These are phyloP conservation scores for Tagetes patula DNA, from an alignment of 129 eudicot species.

Conservation along the genomic window DNA sequence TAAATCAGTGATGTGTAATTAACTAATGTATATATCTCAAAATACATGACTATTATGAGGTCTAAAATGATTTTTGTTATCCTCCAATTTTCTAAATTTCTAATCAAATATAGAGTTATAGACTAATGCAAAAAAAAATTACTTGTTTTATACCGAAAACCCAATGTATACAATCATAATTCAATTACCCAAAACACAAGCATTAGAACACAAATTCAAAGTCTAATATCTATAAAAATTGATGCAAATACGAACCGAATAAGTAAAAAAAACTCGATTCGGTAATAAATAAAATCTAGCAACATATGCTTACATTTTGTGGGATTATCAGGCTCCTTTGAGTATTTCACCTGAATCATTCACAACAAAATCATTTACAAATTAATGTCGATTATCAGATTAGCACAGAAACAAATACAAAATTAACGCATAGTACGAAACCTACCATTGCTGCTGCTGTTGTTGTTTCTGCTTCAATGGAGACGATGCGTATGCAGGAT, in stretches of 20 bases:
- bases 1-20: background rate
- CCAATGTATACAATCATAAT: background rate
- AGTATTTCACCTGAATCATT: slow-evolving; percentile 47
- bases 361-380: background rate
- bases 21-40: background rate
- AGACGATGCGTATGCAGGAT: background rate
- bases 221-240: background rate
- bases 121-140: background rate
- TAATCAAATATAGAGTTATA: background rate
- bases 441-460: slow-evolving; percentile 15
- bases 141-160: background rate
- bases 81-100: background rate
- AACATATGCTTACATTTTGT: slow-evolving; percentile 37
- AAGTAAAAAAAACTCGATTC: background rate
- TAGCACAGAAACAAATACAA: background rate
- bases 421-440: background rate
- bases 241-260: background rate
- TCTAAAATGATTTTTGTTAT: background rate
- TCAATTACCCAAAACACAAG: background rate
- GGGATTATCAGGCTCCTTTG: slow-evolving; percentile 47
- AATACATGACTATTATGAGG: background rate
- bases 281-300: background rate
- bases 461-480: background rate
- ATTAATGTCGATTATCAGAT: background rate
- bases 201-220: background rate